A percentile compares a stretch with the other conserved stretches of the same genome.
Evolutionary conservation across 2,329 filamentous ascomycete genomes (phyloP).

Genomic region (Shiraia sp.): DNA sequence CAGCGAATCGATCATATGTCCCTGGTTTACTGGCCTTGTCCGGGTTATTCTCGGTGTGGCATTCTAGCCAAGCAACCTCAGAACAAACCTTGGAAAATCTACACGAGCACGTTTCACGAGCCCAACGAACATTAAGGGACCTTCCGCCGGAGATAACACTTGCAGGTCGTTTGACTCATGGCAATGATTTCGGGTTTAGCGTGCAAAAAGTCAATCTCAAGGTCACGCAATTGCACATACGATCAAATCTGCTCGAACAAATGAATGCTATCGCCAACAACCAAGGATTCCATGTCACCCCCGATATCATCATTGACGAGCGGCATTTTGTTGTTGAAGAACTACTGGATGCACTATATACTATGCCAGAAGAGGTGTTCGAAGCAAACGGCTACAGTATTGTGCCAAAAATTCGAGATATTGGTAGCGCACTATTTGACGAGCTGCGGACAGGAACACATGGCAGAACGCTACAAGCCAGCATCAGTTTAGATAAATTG

Average conservation of each 20-base stretch:
- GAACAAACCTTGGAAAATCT: slow-evolving; percentile 18
- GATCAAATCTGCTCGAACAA: slow-evolving; percentile 24
- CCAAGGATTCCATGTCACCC: slow-evolving; percentile 14
- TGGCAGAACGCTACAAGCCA: slow-evolving; percentile 16
- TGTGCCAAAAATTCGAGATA: slow-evolving; percentile 23
- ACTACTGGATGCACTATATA: slow-evolving; percentile 18
- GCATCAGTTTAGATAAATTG: slow-evolving; percentile 16
- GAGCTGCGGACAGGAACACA: slow-evolving; percentile 18
- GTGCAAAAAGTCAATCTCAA: slow-evolving; percentile 27
- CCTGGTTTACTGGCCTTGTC: slow-evolving; percentile 22
- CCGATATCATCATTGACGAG: slow-evolving; percentile 19
- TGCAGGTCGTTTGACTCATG: slow-evolving; percentile 4
- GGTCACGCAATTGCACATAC: slow-evolving; percentile 26
- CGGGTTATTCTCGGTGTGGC: slow-evolving; percentile 21
- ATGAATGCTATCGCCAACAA: slow-evolving; percentile 19
- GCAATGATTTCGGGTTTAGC: slow-evolving; percentile 18
- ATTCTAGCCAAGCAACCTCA: slow-evolving; percentile 19
- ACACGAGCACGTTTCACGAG: slow-evolving; percentile 16
- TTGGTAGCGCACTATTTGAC: slow-evolving; percentile 20
- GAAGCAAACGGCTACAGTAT: slow-evolving; percentile 27
- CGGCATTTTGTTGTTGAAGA: slow-evolving; percentile 21
- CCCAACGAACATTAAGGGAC: slow-evolving; percentile 11
- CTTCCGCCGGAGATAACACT: slow-evolving; percentile 19
- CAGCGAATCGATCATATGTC: slow-evolving; percentile 12
- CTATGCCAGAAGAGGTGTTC: slow-evolving; percentile 23